These are phyloP conservation scores for Penicillium sp. DNA, from an alignment of 2,329 filamentous ascomycete species.

Conservation along the genomic window DNA sequence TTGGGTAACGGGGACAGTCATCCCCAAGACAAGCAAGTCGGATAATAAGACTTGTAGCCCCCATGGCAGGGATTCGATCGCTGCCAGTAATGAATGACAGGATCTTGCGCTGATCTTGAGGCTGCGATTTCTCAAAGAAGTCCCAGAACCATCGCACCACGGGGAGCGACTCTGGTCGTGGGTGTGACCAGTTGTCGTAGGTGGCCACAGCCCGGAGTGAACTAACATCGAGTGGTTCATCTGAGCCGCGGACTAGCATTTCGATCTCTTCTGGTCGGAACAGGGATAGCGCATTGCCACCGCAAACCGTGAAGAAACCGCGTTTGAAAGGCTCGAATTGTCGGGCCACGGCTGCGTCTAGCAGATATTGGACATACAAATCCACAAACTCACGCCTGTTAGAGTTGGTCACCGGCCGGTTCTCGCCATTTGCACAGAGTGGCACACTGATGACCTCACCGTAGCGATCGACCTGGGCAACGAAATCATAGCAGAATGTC, in stretches of 20 bases:
- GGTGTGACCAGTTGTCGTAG: constrained; percentile 74
- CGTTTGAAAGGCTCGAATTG: constrained; percentile 94
- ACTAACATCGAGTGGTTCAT: constrained; percentile 76
- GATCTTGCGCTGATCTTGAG: constrained; percentile 71
- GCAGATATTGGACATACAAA: constrained; percentile 74
- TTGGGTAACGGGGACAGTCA: constrained; percentile 73
- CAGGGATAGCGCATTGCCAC: constrained; percentile 80
- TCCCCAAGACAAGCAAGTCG: constrained; percentile 73
- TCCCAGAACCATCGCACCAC: constrained; percentile 88
- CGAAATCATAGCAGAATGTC: constrained; percentile 80
- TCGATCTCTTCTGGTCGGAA: constrained; percentile 93
- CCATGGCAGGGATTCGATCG: constrained; percentile 86
- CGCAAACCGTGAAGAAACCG: constrained; percentile 89
- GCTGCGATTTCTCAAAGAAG: constrained; percentile 65
- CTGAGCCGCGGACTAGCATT: constrained; percentile 78
- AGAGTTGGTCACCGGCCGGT: constrained; percentile 73
- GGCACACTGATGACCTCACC: constrained; percentile 66
- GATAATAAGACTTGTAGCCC: constrained; percentile 75
- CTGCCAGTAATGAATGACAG: constrained; percentile 87
- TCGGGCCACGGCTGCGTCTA: constrained; percentile 73
- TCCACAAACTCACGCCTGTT: constrained; percentile 87
- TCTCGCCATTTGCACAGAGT: constrained; percentile 72
- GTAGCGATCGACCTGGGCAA: constrained; percentile 73
- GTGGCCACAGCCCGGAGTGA: constrained; percentile 73
- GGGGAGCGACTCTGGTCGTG: constrained; percentile 58